Conservation (phyloP, 2,329 filamentous ascomycete species). For the Chaetomium sp. region DNA sequence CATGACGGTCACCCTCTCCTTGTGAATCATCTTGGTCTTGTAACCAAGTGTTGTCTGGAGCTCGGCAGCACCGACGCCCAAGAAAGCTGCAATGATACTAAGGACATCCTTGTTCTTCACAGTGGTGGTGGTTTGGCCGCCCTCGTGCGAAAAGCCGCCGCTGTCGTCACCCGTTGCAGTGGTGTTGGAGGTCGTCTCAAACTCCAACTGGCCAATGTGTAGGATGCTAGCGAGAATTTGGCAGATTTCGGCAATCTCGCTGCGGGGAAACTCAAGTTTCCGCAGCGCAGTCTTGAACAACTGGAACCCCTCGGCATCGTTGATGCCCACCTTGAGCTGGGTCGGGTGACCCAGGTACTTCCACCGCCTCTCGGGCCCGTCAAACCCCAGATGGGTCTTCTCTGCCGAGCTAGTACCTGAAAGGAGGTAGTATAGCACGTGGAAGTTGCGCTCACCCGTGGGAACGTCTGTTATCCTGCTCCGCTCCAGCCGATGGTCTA, state of each 20-base stretch:
- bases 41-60: conserved; percentile 86
- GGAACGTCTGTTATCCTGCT: conserved; percentile 88
- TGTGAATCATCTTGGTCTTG: conserved; percentile 93
- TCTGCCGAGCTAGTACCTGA: conserved; percentile 87
- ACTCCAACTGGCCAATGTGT: conserved; percentile 97
- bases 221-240: conserved; percentile 89
- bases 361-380: conserved; percentile 70
- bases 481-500: conserved; percentile 88
- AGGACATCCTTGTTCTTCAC: conserved; percentile 93
- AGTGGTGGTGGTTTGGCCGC: conserved; percentile 73
- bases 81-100: conserved; percentile 81
- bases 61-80: conserved; percentile 74
- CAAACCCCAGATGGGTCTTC: conserved; percentile 71
- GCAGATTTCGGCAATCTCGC: conserved; percentile 94
- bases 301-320: conserved; percentile 91
- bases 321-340: conserved; percentile 93
- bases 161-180: conserved; percentile 79
- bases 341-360: conserved; percentile 94
- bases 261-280: conserved; percentile 87
- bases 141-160: conserved; percentile 93
- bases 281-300: conserved; percentile 94
- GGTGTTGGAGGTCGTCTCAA: conserved; percentile 74
- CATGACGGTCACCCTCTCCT: conserved; percentile 98
- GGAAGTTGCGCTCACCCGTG: conserved; percentile 93
- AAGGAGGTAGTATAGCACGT: conserved; percentile 90